Percentiles rank a stretch among this genome's conserved stretches.
Conservation (phyloP, 78 protist species). For the Guillardia theta region DNA sequence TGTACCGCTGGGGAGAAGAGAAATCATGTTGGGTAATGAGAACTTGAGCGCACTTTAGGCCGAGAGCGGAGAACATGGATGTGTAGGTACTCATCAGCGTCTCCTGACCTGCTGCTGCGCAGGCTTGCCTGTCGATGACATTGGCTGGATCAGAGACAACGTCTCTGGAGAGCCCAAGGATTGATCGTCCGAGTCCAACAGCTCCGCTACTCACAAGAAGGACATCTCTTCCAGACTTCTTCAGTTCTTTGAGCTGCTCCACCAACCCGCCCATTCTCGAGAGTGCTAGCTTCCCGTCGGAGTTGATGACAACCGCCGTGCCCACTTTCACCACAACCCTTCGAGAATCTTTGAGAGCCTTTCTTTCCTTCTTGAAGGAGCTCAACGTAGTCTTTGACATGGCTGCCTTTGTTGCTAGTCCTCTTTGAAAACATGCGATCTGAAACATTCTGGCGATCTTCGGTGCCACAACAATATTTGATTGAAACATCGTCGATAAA, state of each 20-base stretch:
- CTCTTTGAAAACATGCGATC: too few species aligned
- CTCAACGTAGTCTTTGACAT: too few species aligned
- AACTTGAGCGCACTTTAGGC: background rate
- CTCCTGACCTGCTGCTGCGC: constrained; percentile 17
- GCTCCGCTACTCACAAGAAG: constrained; percentile 30
- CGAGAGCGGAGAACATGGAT: background rate
- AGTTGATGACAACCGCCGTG: background rate
- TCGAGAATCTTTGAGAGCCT: too few species aligned
- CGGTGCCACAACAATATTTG: too few species aligned
- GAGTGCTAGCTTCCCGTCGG: background rate
- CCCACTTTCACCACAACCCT: constrained; percentile 29
- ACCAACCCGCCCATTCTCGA: background rate
- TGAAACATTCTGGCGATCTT: too few species aligned
- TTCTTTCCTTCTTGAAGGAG: too few species aligned
- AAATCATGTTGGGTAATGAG: constrained; percentile 3
- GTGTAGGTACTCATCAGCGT: background rate
- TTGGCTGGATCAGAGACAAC: constrained; percentile 8
- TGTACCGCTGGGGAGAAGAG: constrained; percentile 16
- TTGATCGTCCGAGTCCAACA: background rate
- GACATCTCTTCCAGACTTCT: background rate
- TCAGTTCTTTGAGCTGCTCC: constrained; percentile 8
- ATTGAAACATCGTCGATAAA: too few species aligned
- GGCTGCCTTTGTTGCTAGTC: too few species aligned
- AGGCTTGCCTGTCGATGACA: constrained; percentile 23
- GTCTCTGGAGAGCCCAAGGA: background rate